A percentile compares a stretch with the other conserved stretches of the same genome.
phyloP scores from a whole-genome alignment of 768 basidiomycete species.

The Rhodotorula taiwanensis region DNA sequence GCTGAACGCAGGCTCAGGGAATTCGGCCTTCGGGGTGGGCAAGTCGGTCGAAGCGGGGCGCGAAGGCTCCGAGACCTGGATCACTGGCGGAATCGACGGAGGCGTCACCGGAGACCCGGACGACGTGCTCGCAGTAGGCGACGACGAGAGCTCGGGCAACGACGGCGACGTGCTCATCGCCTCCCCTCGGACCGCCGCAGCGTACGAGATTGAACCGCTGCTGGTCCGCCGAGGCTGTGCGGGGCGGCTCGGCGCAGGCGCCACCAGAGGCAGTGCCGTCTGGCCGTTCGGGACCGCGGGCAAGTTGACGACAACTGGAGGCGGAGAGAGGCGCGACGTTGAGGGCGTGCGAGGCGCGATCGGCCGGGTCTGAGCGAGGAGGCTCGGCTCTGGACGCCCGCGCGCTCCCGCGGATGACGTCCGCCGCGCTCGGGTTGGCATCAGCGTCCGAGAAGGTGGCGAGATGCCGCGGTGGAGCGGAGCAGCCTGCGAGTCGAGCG shows the following conservation, averaged over 20 bases:
- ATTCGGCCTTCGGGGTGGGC: conserved; percentile 10
- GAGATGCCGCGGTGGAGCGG: conserved; percentile 43
- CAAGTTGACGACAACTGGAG: conserved; percentile 13
- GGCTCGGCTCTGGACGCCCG: neutral
- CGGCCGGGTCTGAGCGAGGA: neutral
- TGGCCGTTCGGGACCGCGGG: neutral
- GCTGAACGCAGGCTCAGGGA: conserved; percentile 1
- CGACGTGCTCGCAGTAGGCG: neutral
- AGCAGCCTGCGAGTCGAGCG: conserved; percentile 44
- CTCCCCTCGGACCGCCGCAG: conserved; percentile 1
- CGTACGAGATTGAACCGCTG: conserved; percentile 34
- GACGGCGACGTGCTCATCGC: neutral
- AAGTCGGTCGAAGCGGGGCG: neutral
- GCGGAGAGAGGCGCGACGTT: neutral
- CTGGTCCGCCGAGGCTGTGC: conserved; percentile 39
- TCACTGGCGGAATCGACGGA: neutral
- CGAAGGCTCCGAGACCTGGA: too few species aligned
- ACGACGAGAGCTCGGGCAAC: neutral
- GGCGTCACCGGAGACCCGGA: neutral
- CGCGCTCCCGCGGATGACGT: neutral
- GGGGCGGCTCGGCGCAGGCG: conserved; percentile 14
- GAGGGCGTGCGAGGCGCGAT: neutral
- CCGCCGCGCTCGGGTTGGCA: neutral
- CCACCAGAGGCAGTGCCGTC: neutral
- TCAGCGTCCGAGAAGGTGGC: conserved; percentile 44